Evolutionary conservation across 1,284 basidiomycete species (phyloP).

Genomic region (Trichosporon inkin): DNA sequence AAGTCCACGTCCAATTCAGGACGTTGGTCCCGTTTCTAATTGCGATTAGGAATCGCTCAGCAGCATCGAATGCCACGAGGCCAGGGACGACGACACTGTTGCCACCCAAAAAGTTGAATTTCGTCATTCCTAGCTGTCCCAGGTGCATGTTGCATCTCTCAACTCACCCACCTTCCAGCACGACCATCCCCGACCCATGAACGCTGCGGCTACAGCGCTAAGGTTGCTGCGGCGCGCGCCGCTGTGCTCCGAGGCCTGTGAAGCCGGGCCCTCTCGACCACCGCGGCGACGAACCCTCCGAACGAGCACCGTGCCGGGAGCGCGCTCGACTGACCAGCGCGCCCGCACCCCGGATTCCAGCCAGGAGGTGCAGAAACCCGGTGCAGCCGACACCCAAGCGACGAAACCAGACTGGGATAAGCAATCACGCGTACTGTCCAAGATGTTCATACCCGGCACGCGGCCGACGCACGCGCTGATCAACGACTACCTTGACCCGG

Average conservation of each 20-base stretch:
- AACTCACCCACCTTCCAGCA: not conserved
- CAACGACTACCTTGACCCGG: not conserved
- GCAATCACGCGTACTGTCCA: not conserved
- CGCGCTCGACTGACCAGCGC: not conserved
- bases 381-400: too few species aligned
- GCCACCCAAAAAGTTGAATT: constrained; percentile 7
- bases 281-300: not conserved
- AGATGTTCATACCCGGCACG: not conserved
- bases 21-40: not conserved
- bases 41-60: not conserved
- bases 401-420: too few species aligned
- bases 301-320: not conserved
- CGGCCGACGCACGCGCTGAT: not conserved
- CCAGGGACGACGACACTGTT: not conserved
- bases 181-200: not conserved
- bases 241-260: not conserved
- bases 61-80: not conserved
- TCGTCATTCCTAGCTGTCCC: not conserved
- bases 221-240: not conserved
- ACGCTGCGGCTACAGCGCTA: not conserved
- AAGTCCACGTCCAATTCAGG: not conserved
- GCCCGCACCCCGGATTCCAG: too few species aligned
- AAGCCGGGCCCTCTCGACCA: not conserved
- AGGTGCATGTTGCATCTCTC: not conserved
- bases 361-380: too few species aligned